Evolutionary conservation across 2,329 filamentous ascomycete species (phyloP).

Genomic region (Scolecobasidium constrictum): DNA sequence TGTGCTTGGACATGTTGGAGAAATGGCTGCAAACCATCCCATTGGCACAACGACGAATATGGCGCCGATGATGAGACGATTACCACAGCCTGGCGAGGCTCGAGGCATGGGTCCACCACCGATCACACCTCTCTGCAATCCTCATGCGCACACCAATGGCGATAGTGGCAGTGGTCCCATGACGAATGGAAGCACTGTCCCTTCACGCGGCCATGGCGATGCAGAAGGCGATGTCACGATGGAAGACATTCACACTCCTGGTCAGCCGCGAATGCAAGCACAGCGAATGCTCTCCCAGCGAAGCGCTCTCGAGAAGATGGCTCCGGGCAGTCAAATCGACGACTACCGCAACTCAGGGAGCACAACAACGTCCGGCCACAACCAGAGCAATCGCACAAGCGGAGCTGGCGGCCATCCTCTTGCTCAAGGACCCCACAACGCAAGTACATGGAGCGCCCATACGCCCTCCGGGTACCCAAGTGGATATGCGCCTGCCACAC

Average conservation of each 20-base stretch:
- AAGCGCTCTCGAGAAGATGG: constrained; percentile 50
- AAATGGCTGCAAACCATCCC: constrained; percentile 18
- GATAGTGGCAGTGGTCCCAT: background rate
- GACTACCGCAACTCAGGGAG: constrained; percentile 78
- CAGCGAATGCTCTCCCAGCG: constrained; percentile 15
- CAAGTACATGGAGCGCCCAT: constrained; percentile 19
- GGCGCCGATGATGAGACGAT: background rate
- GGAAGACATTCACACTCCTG: constrained; percentile 22
- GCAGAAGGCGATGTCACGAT: constrained; percentile 21
- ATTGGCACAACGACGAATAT: constrained; percentile 3
- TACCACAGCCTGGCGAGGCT: constrained; percentile 10
- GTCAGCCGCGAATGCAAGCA: background rate
- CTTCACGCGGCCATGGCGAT: constrained; percentile 25
- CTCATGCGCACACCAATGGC: background rate
- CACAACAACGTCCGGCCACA: constrained; percentile 73
- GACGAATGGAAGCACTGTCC: constrained; percentile 11
- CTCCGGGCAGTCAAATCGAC: constrained; percentile 44
- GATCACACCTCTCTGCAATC: constrained; percentile 11
- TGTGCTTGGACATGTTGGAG: constrained; percentile 36
- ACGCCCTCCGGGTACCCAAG: background rate
- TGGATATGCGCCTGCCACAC: background rate
- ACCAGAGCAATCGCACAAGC: constrained; percentile 34
- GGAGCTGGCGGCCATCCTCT: constrained; percentile 27
- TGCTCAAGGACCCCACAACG: constrained; percentile 37
- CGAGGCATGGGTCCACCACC: constrained; percentile 28